Conservation (phyloP, 148 eudicot genomes). For the Chenopodium berlandieri region DNA sequence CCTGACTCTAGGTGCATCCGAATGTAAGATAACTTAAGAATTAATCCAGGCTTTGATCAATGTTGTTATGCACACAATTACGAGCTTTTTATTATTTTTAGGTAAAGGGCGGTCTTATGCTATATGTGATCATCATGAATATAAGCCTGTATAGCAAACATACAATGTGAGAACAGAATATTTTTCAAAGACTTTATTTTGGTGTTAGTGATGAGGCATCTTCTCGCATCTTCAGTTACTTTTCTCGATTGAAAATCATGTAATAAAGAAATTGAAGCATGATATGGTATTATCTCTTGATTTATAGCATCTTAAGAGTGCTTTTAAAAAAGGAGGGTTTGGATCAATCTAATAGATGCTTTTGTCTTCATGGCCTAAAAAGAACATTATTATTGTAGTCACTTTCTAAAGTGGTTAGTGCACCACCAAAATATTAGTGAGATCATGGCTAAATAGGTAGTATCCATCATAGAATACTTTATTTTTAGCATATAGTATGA, state of each 20-base stretch:
- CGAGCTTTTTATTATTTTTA: not conserved
- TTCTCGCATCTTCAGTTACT: constrained; percentile 23
- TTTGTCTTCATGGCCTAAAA: constrained; percentile 16
- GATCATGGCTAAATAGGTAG: not conserved
- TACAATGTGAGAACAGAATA: constrained; percentile 20
- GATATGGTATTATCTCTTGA: not conserved
- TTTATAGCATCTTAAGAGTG: constrained; percentile 11
- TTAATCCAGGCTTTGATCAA: too few relatives aligned
- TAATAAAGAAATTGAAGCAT: constrained; percentile 7
- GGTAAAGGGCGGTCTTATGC: not conserved
- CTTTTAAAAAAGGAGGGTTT: constrained; percentile 15
- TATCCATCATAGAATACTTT: not conserved
- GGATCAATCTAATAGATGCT: constrained; percentile 16
- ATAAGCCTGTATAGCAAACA: not conserved
- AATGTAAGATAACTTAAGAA: too few relatives aligned
- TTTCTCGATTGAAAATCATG: not conserved
- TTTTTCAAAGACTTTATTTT: not conserved
- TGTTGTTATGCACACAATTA: not conserved
- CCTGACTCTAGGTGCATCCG: too few relatives aligned
- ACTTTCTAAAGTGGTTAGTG: constrained; percentile 22
- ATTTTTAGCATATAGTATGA: not conserved
- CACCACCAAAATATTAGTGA: not conserved
- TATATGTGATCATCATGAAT: constrained; percentile 2
- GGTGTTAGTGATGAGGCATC: constrained; percentile 25
- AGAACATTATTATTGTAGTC: not conserved